A percentile compares a stretch with the other conserved stretches of the same genome.
phyloP scores from a whole-genome alignment of 352 stramenopile species.

The Pythium dissimile region DNA sequence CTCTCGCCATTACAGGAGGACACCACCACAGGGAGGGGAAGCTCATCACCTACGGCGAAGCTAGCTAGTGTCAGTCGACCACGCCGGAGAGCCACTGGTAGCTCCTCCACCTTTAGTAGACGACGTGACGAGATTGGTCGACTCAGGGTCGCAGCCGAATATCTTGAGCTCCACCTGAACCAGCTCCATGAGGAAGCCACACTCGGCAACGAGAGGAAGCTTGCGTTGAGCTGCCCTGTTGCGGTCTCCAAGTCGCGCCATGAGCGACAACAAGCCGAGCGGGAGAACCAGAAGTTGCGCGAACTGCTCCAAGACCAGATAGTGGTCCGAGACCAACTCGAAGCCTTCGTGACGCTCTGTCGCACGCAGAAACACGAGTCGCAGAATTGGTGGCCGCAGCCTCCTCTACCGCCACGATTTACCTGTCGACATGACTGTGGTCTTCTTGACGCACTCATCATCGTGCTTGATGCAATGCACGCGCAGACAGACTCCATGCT shows the following conservation, averaged over 20 bases:
- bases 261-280: background rate
- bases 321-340: background rate
- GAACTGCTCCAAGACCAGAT: background rate
- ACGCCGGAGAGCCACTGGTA: no score
- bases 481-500: no score
- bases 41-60: no score
- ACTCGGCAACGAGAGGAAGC: background rate
- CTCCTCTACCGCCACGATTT: background rate
- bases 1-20: no score
- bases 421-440: no score
- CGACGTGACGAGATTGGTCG: background rate
- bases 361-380: no score
- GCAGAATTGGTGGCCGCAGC: background rate
- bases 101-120: background rate
- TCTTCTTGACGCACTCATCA: no score
- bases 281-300: background rate
- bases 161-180: background rate
- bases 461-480: no score
- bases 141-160: background rate
- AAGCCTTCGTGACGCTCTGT: background rate
- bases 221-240: no score
- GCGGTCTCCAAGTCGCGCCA: background rate
- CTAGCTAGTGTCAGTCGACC: no score
- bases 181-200: background rate
- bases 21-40: no score